Evolutionary conservation across 2,329 filamentous ascomycete species (phyloP).

Genomic region (Dactylellina parvicollis): DNA sequence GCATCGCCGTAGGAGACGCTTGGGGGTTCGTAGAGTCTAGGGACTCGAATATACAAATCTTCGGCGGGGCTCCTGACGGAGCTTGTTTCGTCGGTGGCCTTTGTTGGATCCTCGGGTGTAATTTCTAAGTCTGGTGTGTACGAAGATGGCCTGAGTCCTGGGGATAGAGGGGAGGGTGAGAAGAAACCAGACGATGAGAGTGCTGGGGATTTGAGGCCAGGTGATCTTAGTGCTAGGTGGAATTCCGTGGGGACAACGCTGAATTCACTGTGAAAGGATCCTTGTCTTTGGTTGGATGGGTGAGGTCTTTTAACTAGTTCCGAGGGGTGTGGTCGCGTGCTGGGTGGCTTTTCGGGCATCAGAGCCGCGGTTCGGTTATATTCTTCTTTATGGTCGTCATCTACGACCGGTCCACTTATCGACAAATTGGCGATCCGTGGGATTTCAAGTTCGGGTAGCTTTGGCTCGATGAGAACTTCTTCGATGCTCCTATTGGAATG

Average conservation of each 20-base stretch:
- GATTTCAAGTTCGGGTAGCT: constrained; percentile 1
- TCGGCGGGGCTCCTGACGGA: constrained; percentile 14
- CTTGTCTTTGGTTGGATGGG: constrained; percentile 24
- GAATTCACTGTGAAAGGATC: constrained; percentile 30
- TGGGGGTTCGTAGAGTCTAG: constrained; percentile 24
- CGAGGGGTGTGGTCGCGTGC: neutral
- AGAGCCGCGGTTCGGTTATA: constrained; percentile 32
- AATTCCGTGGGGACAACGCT: constrained; percentile 41
- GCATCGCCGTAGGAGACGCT: constrained; percentile 34
- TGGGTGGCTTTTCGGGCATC: constrained; percentile 2
- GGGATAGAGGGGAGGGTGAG: neutral
- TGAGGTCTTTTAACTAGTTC: constrained; percentile 13
- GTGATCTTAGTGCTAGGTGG: constrained; percentile 32
- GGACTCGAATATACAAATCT: constrained; percentile 30
- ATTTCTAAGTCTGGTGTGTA: constrained; percentile 17
- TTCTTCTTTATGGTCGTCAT: constrained; percentile 35
- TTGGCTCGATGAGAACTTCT: constrained; percentile 16
- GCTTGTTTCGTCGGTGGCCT: neutral
- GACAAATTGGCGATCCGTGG: neutral
- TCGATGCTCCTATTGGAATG: constrained; percentile 23
- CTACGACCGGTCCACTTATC: constrained; percentile 27
- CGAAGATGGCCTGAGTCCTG: neutral
- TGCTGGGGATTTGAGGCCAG: too few species aligned
- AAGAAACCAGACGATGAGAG: neutral
- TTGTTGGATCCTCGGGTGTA: neutral